Percentiles rank a stretch among this genome's conserved stretches.
Conservation (phyloP, 2,329 filamentous ascomycete genomes). For the Colletotrichum tropicicola region DNA sequence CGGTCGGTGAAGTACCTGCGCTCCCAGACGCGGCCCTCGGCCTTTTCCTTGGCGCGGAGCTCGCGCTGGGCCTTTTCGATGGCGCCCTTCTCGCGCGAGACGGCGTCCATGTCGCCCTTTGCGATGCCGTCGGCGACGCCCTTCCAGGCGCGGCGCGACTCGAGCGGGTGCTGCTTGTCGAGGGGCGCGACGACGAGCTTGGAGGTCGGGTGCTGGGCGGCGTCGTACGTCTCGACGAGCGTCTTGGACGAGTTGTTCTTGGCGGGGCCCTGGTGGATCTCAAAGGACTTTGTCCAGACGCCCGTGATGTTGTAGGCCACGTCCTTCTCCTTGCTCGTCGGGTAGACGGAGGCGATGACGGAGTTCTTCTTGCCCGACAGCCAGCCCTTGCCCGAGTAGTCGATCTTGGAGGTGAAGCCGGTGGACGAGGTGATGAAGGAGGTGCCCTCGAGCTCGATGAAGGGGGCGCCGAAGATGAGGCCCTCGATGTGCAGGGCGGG, state of each 20-base stretch:
- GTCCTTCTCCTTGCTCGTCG: conserved; percentile 76
- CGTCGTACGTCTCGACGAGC: conserved; percentile 68
- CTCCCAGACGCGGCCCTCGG: conserved; percentile 82
- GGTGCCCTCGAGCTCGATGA: conserved; percentile 87
- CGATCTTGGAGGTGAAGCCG: conserved; percentile 88
- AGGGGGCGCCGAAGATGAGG: conserved; percentile 85
- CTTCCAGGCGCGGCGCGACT: conserved; percentile 87
- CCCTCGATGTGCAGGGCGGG: conserved; percentile 94
- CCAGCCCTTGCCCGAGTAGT: conserved; percentile 95
- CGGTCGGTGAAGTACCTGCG: conserved; percentile 79
- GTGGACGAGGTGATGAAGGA: conserved; percentile 88
- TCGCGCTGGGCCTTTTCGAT: conserved; percentile 89
- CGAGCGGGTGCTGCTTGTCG: conserved; percentile 84
- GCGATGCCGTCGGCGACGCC: conserved; percentile 85
- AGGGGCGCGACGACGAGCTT: conserved; percentile 77
- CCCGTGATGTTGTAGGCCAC: conserved; percentile 84
- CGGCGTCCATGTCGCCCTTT: conserved; percentile 84
- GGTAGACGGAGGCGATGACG: conserved; percentile 79
- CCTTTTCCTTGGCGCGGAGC: conserved; percentile 76
- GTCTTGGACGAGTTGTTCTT: conserved; percentile 59
- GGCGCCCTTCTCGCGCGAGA: conserved; percentile 81
- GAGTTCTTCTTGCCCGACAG: conserved; percentile 95
- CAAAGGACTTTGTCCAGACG: conserved; percentile 88
- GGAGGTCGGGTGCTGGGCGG: conserved; percentile 65
- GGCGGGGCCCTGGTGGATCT: conserved; percentile 73